Base-by-base conservation (phyloP, 2,329 filamentous ascomycete species). In the Neophaeococcomyces mojaviensis region DNA sequence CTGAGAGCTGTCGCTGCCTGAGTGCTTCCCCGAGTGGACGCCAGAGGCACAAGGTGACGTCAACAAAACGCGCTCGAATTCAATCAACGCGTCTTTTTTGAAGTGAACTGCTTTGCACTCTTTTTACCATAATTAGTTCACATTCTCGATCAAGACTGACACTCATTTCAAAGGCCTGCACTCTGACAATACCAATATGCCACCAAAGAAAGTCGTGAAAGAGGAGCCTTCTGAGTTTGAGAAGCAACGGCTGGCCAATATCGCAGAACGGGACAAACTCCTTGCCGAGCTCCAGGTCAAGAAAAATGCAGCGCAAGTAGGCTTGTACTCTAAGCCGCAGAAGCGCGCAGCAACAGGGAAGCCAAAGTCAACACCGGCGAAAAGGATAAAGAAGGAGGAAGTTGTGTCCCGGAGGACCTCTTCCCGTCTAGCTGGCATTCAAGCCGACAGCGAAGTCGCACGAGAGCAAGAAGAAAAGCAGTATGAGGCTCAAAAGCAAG, bases 191-290 rank as follows among this genome's bases (percentile, higher is more conserved):
- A 19, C 20, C 13, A 31, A 15, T n/a, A 42, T 46, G 42, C 37
- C 19, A 22, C 33, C 26, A 19, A 42, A 39, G 20, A 47, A 16
- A 39, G 20, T 44, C 8, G 33, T 34, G 15, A 42, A 49, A 15
- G 46, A 37, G 19, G 77, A 77, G 30, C 70, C 94, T 57, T 94
- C 86, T 65, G 86, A 88, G 32, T 96, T 94, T 65, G 89, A 95
- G 71, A 81, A 82, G 58, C 81, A 86, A 55, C 77, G 89, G 0
- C 77, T 87, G 13, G 87, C 88, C 50, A 95, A 95, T 55, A 94
- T 94, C 33, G 86, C 83, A 0, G 82, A 86, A 44, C 92, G 94
- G 57, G 84, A 90, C 64, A 86, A 83, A 61, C 74, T 95, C 0
- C 67, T 96, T 0, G 85, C 85, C 49, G 84, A 88, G 49, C 77